Evolutionary conservation across 306 rosid species (phyloP), one percentile per base, ranked within the genome.

Genomic region (Dicorynia guianensis): DNA sequence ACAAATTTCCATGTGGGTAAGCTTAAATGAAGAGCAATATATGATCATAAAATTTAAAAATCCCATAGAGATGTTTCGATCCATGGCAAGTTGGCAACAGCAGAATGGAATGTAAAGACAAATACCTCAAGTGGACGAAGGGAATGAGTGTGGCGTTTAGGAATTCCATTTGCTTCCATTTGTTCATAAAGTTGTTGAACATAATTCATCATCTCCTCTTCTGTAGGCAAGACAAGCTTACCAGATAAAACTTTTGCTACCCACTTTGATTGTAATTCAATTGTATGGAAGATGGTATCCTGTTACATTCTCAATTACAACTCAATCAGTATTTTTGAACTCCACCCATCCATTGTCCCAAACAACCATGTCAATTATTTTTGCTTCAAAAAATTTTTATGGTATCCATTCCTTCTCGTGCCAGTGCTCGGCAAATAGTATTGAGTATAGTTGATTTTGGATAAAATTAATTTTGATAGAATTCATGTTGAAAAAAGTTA

Each of bases 121-220:
- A 46, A 35, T 62, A 78, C 81, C 76, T 78, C 64, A 44, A 25
- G 9, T 39, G 76, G 76, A 39, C 47, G 57, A 61, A 81, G 84
- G 25, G 35, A 14, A 58, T 69, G 80, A 75, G 77, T 39, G 34
- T 64, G 56, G 9, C 11, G 49, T 25, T 64, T 52, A 0, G 56
- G 56, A 17, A 69, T 2, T 0, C 33, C 50, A 18, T 49, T 49
- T 1, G 35, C 17, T 18, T 50, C 6, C 18, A 68, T 4, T 9
- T 35, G 11, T 18, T 34, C 7, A 4, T 68, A 68, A 33, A 1
- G n/a, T 1, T 11, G 11, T 35, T 35, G 8, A 33, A 68, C 63
- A 53, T 18, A 52, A 15, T 9, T 3, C 74, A 69, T 69, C 63
- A 52, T 69, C 19, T 53, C 74, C 0, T 69, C 13, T 4, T 18